Percentiles rank a stretch among this genome's conserved stretches.
Conservation (phyloP, 1,284 basidiomycete species). For the Meira miltonrushii region DNA sequence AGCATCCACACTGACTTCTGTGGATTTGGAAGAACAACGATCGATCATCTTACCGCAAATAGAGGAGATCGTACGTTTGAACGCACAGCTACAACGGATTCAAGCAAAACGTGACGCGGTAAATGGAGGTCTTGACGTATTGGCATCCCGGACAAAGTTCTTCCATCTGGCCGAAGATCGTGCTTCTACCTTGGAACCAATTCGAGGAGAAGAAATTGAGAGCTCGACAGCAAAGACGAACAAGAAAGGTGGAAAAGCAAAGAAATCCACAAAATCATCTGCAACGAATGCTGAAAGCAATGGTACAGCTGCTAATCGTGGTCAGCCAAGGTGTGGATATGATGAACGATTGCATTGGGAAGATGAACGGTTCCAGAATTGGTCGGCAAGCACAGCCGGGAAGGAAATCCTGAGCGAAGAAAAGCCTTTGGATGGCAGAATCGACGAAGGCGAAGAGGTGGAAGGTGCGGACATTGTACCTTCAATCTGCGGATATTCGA, state of each 20-base stretch:
- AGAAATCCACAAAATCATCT: neutral
- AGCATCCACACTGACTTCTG: neutral
- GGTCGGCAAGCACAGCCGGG: constrained; percentile 12
- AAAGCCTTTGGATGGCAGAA: constrained; percentile 6
- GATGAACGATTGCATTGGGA: constrained; percentile 27
- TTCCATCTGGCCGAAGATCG: constrained; percentile 26
- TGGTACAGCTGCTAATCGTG: too few relatives aligned
- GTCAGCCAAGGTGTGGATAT: constrained; percentile 21
- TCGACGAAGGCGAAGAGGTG: constrained; percentile 6
- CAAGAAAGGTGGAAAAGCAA: constrained; percentile 1
- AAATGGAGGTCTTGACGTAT: neutral
- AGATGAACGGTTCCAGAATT: constrained; percentile 19
- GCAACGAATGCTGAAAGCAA: neutral
- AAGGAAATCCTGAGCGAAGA: constrained; percentile 12
- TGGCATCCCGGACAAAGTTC: constrained; percentile 9
- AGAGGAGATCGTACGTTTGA: constrained; percentile 1
- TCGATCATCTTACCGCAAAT: neutral
- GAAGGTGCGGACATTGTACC: neutral
- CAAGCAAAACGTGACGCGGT: neutral
- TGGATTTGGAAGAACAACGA: neutral
- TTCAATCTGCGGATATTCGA: constrained; percentile 17
- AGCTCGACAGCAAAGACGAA: constrained; percentile 12
- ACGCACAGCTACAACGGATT: neutral
- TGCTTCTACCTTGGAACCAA: constrained; percentile 11
- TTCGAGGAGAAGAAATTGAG: neutral